phyloP scores from a whole-genome alignment of 176 grass and related monocot species.

The Bromus sterilis region DNA sequence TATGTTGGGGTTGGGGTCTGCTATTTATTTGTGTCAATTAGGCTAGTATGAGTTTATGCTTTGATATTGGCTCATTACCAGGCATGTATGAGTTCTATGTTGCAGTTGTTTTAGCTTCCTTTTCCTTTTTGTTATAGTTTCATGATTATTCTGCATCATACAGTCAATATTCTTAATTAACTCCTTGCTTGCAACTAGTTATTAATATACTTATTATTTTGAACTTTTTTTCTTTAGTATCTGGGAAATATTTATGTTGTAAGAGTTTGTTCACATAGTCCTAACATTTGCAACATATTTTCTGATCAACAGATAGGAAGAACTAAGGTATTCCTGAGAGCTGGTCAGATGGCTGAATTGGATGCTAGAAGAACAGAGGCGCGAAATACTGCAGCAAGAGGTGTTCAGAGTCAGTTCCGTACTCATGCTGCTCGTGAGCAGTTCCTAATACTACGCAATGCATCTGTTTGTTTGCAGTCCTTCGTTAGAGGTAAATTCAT shows the following conservation, averaged over 20 bases:
- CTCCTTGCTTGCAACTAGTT: conserved; percentile 1
- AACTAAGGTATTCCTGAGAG: conserved; percentile 94
- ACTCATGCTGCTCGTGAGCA: conserved; percentile 75
- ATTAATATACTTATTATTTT: conserved; percentile 14
- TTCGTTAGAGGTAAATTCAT: conserved; percentile 68
- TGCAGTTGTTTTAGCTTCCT: background rate
- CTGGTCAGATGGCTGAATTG: conserved; percentile 98
- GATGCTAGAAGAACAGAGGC: conserved; percentile 95
- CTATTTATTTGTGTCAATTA: conserved; percentile 17
- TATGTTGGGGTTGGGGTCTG: background rate
- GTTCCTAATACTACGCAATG: conserved; percentile 51
- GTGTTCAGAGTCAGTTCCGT: conserved; percentile 67
- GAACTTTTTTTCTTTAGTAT: conserved; percentile 22
- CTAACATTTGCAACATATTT: conserved; percentile 11
- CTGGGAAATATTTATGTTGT: background rate
- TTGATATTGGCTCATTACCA: background rate
- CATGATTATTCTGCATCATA: conserved; percentile 7
- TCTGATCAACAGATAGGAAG: conserved; percentile 67
- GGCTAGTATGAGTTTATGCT: background rate
- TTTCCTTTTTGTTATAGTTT: conserved; percentile 16
- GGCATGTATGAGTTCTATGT: background rate
- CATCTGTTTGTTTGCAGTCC: conserved; percentile 59
- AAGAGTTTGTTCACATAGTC: background rate
- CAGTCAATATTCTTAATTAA: conserved; percentile 3
- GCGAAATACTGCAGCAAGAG: conserved; percentile 71